A percentile compares a stretch with the other conserved stretches of the same genome.
These are phyloP conservation scores for Dryadomyces sulphureus DNA, from an alignment of 2,329 filamentous ascomycete genomes.

Conservation along the genomic window DNA sequence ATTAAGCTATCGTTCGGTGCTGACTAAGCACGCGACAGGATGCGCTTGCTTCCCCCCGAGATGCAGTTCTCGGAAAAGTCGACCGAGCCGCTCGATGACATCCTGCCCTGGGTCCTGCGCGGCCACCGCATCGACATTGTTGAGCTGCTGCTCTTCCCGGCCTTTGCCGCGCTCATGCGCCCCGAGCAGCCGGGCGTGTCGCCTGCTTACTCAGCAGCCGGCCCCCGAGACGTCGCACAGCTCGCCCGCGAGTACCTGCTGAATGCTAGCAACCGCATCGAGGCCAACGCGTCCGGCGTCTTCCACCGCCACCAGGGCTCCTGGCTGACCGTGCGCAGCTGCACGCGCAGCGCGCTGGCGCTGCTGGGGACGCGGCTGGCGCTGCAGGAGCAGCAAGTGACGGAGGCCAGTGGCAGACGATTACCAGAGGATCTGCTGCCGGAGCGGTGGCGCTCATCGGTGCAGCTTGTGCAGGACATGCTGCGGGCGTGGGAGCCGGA, in stretches of 20 bases:
- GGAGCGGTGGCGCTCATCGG: background rate
- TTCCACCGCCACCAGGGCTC: slow-evolving; percentile 8
- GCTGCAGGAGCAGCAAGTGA: background rate
- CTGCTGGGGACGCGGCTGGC: slow-evolving; percentile 1
- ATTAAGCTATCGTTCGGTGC: too few relatives aligned
- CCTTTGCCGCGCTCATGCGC: background rate
- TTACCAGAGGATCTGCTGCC: background rate
- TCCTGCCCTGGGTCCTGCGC: slow-evolving; percentile 4
- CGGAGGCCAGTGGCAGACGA: background rate
- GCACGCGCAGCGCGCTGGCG: slow-evolving; percentile 3
- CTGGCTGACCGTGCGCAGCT: slow-evolving; percentile 6
- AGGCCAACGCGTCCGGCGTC: slow-evolving; percentile 3
- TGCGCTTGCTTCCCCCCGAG: slow-evolving; percentile 3
- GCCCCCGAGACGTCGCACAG: background rate
- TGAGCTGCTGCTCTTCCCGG: slow-evolving; percentile 4
- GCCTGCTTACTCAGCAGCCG: background rate
- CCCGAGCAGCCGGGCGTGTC: background rate
- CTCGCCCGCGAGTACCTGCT: slow-evolving; percentile 2
- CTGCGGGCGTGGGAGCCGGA: background rate
- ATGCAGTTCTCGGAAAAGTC: slow-evolving; percentile 4
- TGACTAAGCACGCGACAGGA: background rate
- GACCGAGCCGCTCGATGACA: slow-evolving; percentile 1
- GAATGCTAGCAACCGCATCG: slow-evolving; percentile 5
- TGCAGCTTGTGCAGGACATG: background rate
- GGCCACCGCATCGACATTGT: slow-evolving; percentile 5